Evolutionary conservation across 331 rosid species (phyloP), one percentile per base, ranked within the genome.

Genomic region (Dryas integrifolia): DNA sequence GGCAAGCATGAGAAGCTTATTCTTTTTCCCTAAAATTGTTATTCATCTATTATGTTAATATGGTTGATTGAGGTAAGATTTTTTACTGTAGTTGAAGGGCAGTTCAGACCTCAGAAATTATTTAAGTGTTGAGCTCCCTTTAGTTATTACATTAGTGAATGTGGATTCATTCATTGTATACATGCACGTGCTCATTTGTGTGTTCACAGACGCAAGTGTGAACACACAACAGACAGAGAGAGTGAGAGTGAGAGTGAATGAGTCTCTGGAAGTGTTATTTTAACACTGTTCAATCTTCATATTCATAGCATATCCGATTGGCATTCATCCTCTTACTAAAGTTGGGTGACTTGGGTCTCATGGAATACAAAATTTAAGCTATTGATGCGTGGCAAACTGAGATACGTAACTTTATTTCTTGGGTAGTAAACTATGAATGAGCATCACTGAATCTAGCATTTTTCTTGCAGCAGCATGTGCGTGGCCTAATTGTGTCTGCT

Each of bases 391-490:
- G 38, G 5, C 35, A 69, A 41, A 55, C 38, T 13, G 63, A 55
- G n/a, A 44, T 4, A 4, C 45, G 58, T 45, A 35, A 15, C 67
- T 43, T 57, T 24, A 43, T 56, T 0, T 56, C 15, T 55, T 44
- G 44, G 52, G 43, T 60, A 11, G 40, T 50, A 40, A 38, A 38
- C 39, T 13, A 24, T 18, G 16, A 45, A 50, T 73, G 61, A 10
- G 52, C 48, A 6, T 46, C 11, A 15, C 14, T 11, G 65, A n/a
- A 70, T 58, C 57, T 65, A 58, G 58, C 5, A 58, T n/a, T 58
- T 35, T 15, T 72, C 16, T 72, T 44, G 26, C 48, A 72, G 67
- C 59, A 47, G 61, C 46, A 46, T 53, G 39, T 53, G 44, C 13
- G 39, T 73, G 64, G 41, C 18, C 30, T 15, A 26, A 65, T 21